Conservation (phyloP, 73 alveolate species). For the Paramecium primaurelia region DNA sequence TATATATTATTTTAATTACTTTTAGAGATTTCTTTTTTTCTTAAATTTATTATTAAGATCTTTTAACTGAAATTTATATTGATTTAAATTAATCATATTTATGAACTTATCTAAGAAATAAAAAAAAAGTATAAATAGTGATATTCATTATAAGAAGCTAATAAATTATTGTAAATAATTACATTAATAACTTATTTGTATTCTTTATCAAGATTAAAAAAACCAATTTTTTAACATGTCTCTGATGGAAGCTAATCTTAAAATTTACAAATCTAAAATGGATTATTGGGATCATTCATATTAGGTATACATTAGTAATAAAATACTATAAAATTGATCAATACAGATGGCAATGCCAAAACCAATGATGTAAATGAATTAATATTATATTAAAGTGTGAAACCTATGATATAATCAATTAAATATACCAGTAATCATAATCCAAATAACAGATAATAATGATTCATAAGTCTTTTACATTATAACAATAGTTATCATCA, state of each 20-base stretch:
- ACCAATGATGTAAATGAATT: not conserved
- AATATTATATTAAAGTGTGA: not conserved
- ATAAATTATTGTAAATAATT: not conserved
- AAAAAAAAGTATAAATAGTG: not conserved
- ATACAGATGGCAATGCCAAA: not conserved
- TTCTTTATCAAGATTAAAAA: not conserved
- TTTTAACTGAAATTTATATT: not conserved
- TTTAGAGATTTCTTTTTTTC: not conserved
- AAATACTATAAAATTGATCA: not conserved
- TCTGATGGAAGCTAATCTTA: no score
- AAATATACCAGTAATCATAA: not conserved
- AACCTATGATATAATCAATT: not conserved
- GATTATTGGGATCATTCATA: not conserved
- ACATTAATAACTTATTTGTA: not conserved
- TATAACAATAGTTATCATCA: not conserved
- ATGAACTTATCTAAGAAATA: slow-evolving; percentile 9
- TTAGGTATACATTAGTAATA: not conserved
- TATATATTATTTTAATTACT: not conserved
- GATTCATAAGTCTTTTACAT: slow-evolving; percentile 1
- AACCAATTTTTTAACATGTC: not conserved
- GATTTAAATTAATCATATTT: not conserved
- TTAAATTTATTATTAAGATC: not conserved
- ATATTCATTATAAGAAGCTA: not conserved
- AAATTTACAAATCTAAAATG: not conserved
- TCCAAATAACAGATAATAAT: slow-evolving; percentile 2